phyloP scores from a whole-genome alignment of 192 early-diverging fungal species.

The Coemansia sp. region DNA sequence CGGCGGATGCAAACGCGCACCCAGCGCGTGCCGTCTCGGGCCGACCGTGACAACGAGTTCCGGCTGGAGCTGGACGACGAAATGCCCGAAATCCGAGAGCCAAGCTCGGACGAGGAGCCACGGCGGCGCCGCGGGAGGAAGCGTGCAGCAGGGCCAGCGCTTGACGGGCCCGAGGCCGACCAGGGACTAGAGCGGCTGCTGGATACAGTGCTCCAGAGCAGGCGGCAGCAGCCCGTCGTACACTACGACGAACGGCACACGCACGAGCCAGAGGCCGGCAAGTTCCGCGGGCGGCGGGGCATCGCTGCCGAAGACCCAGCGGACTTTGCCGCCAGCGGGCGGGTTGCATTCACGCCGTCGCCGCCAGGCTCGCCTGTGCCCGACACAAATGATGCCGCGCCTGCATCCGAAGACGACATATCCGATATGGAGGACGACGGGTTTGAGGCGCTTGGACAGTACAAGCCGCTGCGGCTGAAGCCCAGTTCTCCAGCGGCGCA shows the following conservation, averaged over 20 bases:
- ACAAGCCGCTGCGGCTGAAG: conserved; percentile 11
- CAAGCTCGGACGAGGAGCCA: too few relatives aligned
- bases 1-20: conserved; percentile 7
- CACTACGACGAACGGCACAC: neutral
- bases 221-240: too few relatives aligned
- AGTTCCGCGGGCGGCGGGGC: conserved; percentile 34
- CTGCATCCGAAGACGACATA: neutral
- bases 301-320: conserved; percentile 26
- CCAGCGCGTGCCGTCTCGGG: neutral
- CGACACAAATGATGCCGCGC: neutral
- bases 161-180: too few relatives aligned
- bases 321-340: neutral
- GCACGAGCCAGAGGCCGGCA: neutral
- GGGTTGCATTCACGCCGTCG: conserved; percentile 30
- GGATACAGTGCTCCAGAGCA: too few relatives aligned
- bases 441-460: conserved; percentile 25
- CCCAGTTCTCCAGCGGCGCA: too few relatives aligned
- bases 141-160: too few relatives aligned
- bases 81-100: too few relatives aligned
- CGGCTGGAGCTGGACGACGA: conserved; percentile 5
- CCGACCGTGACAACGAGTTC: conserved; percentile 4
- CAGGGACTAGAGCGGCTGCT: too few relatives aligned
- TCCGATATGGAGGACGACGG: too few relatives aligned
- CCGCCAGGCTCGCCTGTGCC: conserved; percentile 3
- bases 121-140: too few relatives aligned